A percentile compares a stretch with the other conserved stretches of the same genome.
phyloP scores from a whole-genome alignment of 2,329 filamentous ascomycete species.

The Gremmenia infestans region DNA sequence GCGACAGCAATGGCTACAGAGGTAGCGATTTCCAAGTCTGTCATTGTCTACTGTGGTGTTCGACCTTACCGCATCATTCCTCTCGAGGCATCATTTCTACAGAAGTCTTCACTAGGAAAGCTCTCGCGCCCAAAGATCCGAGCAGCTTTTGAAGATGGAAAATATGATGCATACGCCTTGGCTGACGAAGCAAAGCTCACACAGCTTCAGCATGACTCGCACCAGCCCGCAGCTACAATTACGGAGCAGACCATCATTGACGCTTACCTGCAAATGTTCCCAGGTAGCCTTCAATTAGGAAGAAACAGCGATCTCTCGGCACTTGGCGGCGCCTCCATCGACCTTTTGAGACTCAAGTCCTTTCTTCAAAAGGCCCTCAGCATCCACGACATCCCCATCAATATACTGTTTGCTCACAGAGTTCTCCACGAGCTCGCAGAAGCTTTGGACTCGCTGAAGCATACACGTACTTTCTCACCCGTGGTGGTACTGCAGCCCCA shows the following conservation, averaged over 20 bases:
- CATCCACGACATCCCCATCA: constrained; percentile 34
- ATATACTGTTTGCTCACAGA: constrained; percentile 34
- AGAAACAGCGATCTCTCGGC: constrained; percentile 28
- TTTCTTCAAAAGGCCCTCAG: constrained; percentile 9
- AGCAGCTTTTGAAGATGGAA: constrained; percentile 26
- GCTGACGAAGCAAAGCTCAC: background rate
- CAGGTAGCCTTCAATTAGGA: constrained; percentile 10
- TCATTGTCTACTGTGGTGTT: constrained; percentile 18
- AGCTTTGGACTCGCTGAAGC: constrained; percentile 22
- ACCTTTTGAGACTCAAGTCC: constrained; percentile 17
- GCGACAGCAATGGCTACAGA: constrained; percentile 21
- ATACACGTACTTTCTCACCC: constrained; percentile 29
- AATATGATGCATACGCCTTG: constrained; percentile 17
- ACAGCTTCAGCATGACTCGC: background rate
- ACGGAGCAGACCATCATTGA: constrained; percentile 19
- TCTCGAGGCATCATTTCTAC: constrained; percentile 23
- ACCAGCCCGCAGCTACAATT: constrained; percentile 16
- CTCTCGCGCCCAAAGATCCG: constrained; percentile 35
- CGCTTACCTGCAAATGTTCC: constrained; percentile 19
- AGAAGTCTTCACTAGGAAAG: constrained; percentile 37
- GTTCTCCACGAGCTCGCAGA: constrained; percentile 27
- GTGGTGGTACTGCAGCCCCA: constrained; percentile 32
- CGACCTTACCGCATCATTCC: constrained; percentile 28
- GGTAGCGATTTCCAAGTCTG: constrained; percentile 20
- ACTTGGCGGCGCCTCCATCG: constrained; percentile 27